Conservation (phyloP, 306 rosid genomes). For the Urtica urens region DNA sequence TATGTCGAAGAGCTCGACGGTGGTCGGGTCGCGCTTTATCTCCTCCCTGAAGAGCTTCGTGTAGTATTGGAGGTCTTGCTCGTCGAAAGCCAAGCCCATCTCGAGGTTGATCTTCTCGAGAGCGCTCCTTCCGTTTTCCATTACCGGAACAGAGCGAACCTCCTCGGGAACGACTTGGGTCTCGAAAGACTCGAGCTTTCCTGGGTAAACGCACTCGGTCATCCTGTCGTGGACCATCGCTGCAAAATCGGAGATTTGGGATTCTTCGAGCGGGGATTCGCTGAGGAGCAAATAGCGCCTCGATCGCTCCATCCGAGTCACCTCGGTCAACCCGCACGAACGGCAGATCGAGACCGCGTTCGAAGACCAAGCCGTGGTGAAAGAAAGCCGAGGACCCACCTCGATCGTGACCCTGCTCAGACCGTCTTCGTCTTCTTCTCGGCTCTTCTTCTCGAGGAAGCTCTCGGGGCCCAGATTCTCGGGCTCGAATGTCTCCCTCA, state of each 20-base stretch:
- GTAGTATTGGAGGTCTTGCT: constrained; percentile 71
- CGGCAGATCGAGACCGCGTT: constrained; percentile 81
- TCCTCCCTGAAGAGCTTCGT: constrained; percentile 72
- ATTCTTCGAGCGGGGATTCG: constrained; percentile 31
- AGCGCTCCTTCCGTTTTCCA: constrained; percentile 75
- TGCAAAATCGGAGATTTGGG: constrained; percentile 56
- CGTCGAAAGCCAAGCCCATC: constrained; percentile 92
- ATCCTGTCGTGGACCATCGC: constrained; percentile 74
- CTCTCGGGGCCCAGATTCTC: constrained; percentile 66
- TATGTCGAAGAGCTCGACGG: constrained; percentile 79
- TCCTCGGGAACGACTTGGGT: constrained; percentile 54
- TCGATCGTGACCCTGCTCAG: constrained; percentile 46
- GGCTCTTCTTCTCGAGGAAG: constrained; percentile 63
- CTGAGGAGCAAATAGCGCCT: constrained; percentile 67
- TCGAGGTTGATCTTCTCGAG: constrained; percentile 72
- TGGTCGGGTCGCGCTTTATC: constrained; percentile 68
- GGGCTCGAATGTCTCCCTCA: constrained; percentile 79
- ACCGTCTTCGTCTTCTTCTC: too few relatives aligned
- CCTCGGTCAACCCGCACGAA: constrained; percentile 83
- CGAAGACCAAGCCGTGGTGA: constrained; percentile 88
- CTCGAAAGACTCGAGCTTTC: constrained; percentile 55
- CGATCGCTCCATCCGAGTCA: constrained; percentile 71
- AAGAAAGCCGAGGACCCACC: constrained; percentile 87
- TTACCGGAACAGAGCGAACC: constrained; percentile 46
- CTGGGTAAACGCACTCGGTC: constrained; percentile 74